phyloP scores from a whole-genome alignment of 768 basidiomycete species.

The Mycena maculata region DNA sequence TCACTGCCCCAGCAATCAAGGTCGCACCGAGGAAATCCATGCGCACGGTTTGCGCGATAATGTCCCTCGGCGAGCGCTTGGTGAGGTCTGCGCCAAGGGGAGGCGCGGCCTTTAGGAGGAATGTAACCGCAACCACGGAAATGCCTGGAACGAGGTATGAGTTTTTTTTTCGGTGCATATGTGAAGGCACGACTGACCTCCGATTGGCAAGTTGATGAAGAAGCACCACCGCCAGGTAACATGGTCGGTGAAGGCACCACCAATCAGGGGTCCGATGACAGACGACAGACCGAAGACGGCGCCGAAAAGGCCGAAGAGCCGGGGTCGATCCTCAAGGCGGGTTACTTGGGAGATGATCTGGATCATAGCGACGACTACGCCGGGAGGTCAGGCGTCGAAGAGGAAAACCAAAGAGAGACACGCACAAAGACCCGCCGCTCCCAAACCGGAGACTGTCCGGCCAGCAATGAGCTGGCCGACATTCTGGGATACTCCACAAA shows the following conservation, averaged over 20 bases:
- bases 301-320: constrained; percentile 43
- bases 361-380: constrained; percentile 35
- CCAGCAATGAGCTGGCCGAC: constrained; percentile 21
- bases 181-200: too few species aligned
- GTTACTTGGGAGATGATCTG: constrained; percentile 47
- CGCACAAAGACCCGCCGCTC: constrained; percentile 45
- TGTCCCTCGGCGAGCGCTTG: constrained; percentile 21
- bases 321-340: constrained; percentile 49
- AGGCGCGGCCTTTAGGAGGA: constrained; percentile 29
- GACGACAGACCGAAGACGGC: constrained; percentile 23
- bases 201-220: constrained; percentile 36
- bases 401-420: constrained; percentile 36
- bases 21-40: constrained; percentile 54
- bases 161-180: too few species aligned
- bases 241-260: constrained; percentile 43
- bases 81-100: constrained; percentile 32
- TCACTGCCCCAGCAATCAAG: constrained; percentile 49
- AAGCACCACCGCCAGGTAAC: constrained; percentile 22
- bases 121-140: constrained; percentile 23
- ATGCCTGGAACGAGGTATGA: constrained; percentile 37
- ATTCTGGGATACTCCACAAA: constrained; percentile 48
- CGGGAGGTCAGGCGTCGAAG: not conserved
- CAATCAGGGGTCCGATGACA: constrained; percentile 42
- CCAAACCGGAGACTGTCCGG: constrained; percentile 11
- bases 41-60: constrained; percentile 21